Percentiles rank a stretch among this genome's conserved stretches.
These are phyloP conservation scores for Copromyces sp. DNA, from an alignment of 495 filamentous ascomycete genomes.

Conservation along the genomic window DNA sequence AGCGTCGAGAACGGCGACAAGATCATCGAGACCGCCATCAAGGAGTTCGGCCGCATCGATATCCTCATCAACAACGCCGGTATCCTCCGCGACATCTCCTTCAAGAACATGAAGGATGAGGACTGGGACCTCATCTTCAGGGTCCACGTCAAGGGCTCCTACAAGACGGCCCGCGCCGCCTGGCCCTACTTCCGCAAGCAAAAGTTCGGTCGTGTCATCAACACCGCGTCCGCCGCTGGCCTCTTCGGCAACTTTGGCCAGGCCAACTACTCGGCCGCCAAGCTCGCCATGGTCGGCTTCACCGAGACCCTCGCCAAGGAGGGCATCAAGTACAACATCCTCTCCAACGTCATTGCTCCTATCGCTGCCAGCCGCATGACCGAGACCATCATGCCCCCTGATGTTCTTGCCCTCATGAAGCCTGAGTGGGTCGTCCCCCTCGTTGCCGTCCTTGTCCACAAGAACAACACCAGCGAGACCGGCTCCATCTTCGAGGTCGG, in stretches of 20 bases:
- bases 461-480: conserved; percentile 73
- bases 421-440: conserved; percentile 95
- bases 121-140: conserved; percentile 94
- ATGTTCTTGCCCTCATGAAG: conserved; percentile 78
- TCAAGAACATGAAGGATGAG: conserved; percentile 96
- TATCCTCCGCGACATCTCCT: conserved; percentile 91
- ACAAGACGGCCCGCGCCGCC: conserved; percentile 92
- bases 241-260: conserved; percentile 95
- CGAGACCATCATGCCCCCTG: conserved; percentile 92
- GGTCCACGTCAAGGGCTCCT: conserved; percentile 90
- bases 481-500: conserved; percentile 91
- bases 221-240: conserved; percentile 90
- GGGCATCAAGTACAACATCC: conserved; percentile 95
- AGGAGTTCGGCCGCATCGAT: conserved; percentile 86
- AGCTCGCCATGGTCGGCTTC: conserved; percentile 93
- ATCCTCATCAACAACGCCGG: conserved; percentile 96
- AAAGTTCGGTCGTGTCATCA: conserved; percentile 94
- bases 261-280: conserved; percentile 95
- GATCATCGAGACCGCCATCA: conserved; percentile 94
- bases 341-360: conserved; percentile 91
- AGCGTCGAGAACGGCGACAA: conserved; percentile 87
- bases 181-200: conserved; percentile 99
- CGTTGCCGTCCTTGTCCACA: conserved; percentile 82
- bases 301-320: conserved; percentile 98
- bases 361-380: conserved; percentile 97